Percentiles rank a stretch among this genome's conserved stretches.
These are phyloP conservation scores for Mycena crocata DNA, from an alignment of 768 basidiomycete species.

Conservation along the genomic window DNA sequence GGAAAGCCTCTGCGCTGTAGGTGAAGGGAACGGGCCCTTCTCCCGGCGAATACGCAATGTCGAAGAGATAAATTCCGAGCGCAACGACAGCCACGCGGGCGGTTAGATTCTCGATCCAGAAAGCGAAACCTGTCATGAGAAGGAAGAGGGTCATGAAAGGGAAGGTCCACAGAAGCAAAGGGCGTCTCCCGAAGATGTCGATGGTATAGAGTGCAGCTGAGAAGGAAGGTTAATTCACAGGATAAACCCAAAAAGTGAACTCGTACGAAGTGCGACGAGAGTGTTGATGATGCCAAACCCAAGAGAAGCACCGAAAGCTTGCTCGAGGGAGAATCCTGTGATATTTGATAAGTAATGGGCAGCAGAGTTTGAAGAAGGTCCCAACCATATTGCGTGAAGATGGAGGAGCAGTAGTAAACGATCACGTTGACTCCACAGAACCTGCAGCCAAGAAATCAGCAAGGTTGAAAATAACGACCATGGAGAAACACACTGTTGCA, in stretches of 20 bases:
- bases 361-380: too few species aligned
- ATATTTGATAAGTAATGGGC: too few species aligned
- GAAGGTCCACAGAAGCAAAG: slow-evolving; percentile 70
- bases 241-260: background rate
- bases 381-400: slow-evolving; percentile 67
- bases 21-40: slow-evolving; percentile 87
- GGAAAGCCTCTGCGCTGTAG: slow-evolving; percentile 55
- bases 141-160: slow-evolving; percentile 72
- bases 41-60: slow-evolving; percentile 75
- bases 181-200: slow-evolving; percentile 70
- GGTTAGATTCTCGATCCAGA: slow-evolving; percentile 42
- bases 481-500: slow-evolving; percentile 20
- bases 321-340: slow-evolving; percentile 60
- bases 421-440: slow-evolving; percentile 53
- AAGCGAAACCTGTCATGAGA: slow-evolving; percentile 71
- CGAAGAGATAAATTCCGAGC: slow-evolving; percentile 55
- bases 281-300: slow-evolving; percentile 64
- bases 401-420: slow-evolving; percentile 74
- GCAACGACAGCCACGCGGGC: slow-evolving; percentile 17
- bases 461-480: background rate
- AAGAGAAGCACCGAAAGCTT: slow-evolving; percentile 67
- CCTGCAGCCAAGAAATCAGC: background rate
- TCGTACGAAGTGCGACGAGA: slow-evolving; percentile 56
- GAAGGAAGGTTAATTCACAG: background rate
- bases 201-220: slow-evolving; percentile 61